Percentiles rank a stretch among this genome's conserved stretches.
These are phyloP conservation scores for Backusella australiensis DNA, from an alignment of 192 early-diverging fungal genomes.

Conservation along the genomic window DNA sequence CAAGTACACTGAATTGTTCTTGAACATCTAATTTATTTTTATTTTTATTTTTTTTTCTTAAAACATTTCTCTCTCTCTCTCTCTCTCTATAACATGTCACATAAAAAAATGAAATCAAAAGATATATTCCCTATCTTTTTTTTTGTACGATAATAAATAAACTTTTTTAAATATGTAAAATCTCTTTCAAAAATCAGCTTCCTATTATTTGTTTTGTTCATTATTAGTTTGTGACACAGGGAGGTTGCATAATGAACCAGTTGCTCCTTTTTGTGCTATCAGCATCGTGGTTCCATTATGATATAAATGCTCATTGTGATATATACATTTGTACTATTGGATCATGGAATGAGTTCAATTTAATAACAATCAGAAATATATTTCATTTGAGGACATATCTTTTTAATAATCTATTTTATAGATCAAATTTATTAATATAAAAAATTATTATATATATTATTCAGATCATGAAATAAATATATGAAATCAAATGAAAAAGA, in stretches of 20 bases:
- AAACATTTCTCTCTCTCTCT: neutral
- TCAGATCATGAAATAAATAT: neutral
- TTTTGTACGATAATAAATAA: slow-evolving; percentile 10
- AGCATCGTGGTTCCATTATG: neutral
- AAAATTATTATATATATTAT: neutral
- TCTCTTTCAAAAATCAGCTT: neutral
- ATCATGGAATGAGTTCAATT: neutral
- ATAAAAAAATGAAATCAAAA: slow-evolving; percentile 1
- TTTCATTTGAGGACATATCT: neutral
- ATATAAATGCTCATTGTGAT: no score
- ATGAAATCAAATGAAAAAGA: neutral
- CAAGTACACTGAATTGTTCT: slow-evolving; percentile 93
- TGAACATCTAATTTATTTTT: slow-evolving; percentile 54
- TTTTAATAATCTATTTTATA: neutral
- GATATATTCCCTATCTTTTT: neutral
- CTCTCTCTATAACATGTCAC: neutral
- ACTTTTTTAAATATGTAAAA: neutral
- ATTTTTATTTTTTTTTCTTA: neutral
- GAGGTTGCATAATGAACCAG: neutral
- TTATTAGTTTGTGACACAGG: neutral
- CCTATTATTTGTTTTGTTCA: neutral
- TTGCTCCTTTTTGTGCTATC: neutral
- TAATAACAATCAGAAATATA: neutral
- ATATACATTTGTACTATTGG: neutral
- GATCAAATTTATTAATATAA: neutral